Evolutionary conservation across 306 rosid species (phyloP), one percentile per base, ranked within the genome.

Genomic region (Cicer judaicum): DNA sequence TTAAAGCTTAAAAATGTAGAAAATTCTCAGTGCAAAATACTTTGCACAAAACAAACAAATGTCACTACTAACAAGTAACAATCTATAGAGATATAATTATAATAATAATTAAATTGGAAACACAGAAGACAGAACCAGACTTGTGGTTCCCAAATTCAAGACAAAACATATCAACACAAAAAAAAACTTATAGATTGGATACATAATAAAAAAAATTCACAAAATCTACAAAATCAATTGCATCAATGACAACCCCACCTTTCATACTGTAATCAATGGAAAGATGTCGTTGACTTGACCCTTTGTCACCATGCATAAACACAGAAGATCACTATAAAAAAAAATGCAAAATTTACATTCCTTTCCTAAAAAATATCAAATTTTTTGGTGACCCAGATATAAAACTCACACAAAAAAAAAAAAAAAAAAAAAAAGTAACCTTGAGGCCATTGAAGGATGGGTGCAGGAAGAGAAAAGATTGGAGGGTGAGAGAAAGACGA

Each of bases 361-460:
- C 18, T 36, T 57, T 39, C 1, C 43, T 13, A 1, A 50, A 59
- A 49, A 69, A 62, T 6, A 63, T 29, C 50, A 63, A 24, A 62
- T 10, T 19, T 47, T 18, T 41, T 13, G 10, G 13, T 13, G 59
- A 18, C 62, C 47, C 81, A 68, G 10, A 38, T 48, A 55, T 12
- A 6, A 6, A 57, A 44, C 16, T 56, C 8, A 72, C n/a, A 41
- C 2, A 21, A 0, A 16, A 0, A 21, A 19, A 19, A 21, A 21
- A 21, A 16, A 1, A 68, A 47, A 14, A 10, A 59, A 8, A 6
- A 6, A 47, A 9, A 0, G 7, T 55, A 74, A 92, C 98, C 98
- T 73, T 54, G 84, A 72, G 98, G 96, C 98, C 98, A 93, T 70
- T 75, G 68, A 46, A 93, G 90, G 57, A 85, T 75, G 5, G 90